Conservation (phyloP, 2,329 filamentous ascomycete species). For the Aspergillus tamarii region DNA sequence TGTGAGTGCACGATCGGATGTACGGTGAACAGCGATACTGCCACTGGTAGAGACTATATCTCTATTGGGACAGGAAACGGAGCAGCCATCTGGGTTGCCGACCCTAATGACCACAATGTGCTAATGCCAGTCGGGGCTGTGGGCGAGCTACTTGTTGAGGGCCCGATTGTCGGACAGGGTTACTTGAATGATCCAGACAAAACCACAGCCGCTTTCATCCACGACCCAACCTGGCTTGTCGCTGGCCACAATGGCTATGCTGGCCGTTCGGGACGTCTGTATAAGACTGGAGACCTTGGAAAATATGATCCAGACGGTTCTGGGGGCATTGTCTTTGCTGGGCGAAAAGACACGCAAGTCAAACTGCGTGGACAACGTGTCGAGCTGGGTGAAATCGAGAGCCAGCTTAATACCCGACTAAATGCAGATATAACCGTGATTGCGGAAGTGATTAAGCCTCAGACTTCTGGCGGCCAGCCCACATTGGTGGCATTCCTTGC, state of each 20-base stretch:
- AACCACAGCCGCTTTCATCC: conserved; percentile 40
- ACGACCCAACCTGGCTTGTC: conserved; percentile 43
- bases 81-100: conserved; percentile 44
- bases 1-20: conserved; percentile 49
- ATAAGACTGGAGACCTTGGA: conserved; percentile 47
- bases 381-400: conserved; percentile 48
- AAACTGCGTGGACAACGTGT: conserved; percentile 48
- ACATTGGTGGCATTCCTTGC: conserved; percentile 38
- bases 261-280: conserved; percentile 39
- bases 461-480: conserved; percentile 30
- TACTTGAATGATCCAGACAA: conserved; percentile 48
- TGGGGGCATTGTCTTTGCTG: conserved; percentile 41
- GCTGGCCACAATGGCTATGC: conserved; percentile 26
- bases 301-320: conserved; percentile 42
- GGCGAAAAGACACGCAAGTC: conserved; percentile 46
- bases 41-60: conserved; percentile 38
- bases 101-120: conserved; percentile 40
- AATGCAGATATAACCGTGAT: conserved; percentile 44
- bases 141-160: conserved; percentile 53
- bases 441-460: conserved; percentile 51
- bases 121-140: conserved; percentile 49
- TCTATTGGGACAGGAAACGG: conserved; percentile 45
- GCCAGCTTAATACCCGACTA: conserved; percentile 35
- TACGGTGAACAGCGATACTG: conserved; percentile 42
- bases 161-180: conserved; percentile 51